Base-by-base conservation (phyloP, 306 rosid species). In the Ochetophila trinervis region DNA sequence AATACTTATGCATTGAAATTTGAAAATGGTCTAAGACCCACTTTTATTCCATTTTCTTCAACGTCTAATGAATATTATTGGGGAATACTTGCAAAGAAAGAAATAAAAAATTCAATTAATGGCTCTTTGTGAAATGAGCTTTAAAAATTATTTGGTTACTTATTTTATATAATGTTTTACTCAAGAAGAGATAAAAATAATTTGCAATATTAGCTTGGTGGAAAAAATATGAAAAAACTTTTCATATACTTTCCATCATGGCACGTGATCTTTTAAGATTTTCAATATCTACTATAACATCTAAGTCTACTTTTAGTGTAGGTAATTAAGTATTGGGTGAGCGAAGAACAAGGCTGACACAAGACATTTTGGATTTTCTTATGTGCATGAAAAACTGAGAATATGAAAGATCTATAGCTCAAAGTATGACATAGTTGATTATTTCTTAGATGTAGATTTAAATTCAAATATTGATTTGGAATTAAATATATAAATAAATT, bases 361-460 rank as follows among this genome's bases (percentile, higher is more conserved):
- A n/a, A n/a, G n/a, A 11, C 7, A 65, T 52, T 14, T 15, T 65
- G 20, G 70, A 65, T 15, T 34, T 35, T 20, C 8, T 20, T 36
- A 34, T 65, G 30, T 65, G 70, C 35, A 27, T 53, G 61, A 53
- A 37, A 60, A 52, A 66, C 36, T 53, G 51, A 36, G 50, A 51
- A 34, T 36, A 66, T 53, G 52, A 50, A 36, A 12, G 15, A 37
- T 22, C 35, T 53, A 14, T 36, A 52, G 52, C 23, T 15, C 37
- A 53, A 18, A 52, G 9, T 15, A 54, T 22, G 61, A 66, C 8
- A 35, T 53, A 17, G 60, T 36, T 2, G 23, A 53, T 34, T 36
- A 53, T 16, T 66, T 37, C 16, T 6, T 22, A 21, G 52, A n/a
- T n/a, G n/a, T n/a, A n/a, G n/a, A 15, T 53, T 53, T 51, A 40